Evolutionary conservation across 495 filamentous ascomycete genomes (phyloP).

Genomic region (Xylaria scruposa): DNA sequence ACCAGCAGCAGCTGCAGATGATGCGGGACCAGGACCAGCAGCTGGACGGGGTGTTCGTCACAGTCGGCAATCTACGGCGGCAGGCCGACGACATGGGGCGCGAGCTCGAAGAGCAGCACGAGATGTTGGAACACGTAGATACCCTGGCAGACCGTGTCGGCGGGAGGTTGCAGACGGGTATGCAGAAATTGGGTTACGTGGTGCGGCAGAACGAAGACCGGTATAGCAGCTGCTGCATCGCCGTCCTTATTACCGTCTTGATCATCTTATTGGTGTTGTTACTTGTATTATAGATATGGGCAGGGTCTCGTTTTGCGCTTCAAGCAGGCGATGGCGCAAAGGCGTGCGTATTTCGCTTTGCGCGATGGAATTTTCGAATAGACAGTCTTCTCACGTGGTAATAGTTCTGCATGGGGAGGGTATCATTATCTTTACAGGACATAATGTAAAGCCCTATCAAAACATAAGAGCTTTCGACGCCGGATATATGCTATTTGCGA

Average conservation of each 20-base stretch:
- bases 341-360: slow-evolving; percentile 28
- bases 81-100: slow-evolving; percentile 95
- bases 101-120: slow-evolving; percentile 91
- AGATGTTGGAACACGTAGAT: slow-evolving; percentile 82
- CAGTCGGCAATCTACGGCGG: slow-evolving; percentile 84
- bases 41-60: slow-evolving; percentile 89
- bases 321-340: slow-evolving; percentile 13
- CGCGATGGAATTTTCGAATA: not conserved
- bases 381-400: not conserved
- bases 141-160: slow-evolving; percentile 83
- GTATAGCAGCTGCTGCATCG: slow-evolving; percentile 92
- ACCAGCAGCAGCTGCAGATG: slow-evolving; percentile 86
- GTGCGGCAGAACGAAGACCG: slow-evolving; percentile 92
- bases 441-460: not conserved
- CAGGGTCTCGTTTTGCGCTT: slow-evolving; percentile 12
- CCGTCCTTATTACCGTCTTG: slow-evolving; percentile 80
- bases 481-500: slow-evolving; percentile 19
- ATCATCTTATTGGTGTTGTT: slow-evolving; percentile 81
- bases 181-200: slow-evolving; percentile 83
- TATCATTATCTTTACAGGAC: slow-evolving; percentile 13
- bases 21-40: slow-evolving; percentile 96
- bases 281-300: slow-evolving; percentile 53
- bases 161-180: slow-evolving; percentile 80
- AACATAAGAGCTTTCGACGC: not conserved
- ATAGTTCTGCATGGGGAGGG: not conserved